These are phyloP conservation scores for Tothia fuscella DNA, from an alignment of 2,329 filamentous ascomycete species.

Conservation along the genomic window DNA sequence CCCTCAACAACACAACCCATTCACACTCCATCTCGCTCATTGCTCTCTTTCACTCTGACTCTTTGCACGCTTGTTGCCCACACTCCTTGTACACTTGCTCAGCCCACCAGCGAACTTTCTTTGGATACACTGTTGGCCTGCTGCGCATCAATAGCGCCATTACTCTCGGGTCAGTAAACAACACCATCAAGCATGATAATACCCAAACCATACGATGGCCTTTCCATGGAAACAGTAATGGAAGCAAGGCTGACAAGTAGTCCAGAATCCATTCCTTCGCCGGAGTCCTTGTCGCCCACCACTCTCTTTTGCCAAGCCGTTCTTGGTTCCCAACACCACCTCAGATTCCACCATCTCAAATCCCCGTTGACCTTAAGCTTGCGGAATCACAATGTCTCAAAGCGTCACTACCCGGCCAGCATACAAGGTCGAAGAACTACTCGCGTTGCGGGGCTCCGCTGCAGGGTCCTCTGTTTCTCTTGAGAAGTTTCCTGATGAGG, in stretches of 20 bases:
- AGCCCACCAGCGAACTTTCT: constrained; percentile 6
- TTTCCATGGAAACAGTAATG: no score
- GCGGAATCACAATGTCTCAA: not conserved
- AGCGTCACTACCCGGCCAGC: constrained; percentile 9
- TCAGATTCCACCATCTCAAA: not conserved
- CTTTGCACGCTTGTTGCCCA: not conserved
- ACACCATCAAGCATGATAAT: no score
- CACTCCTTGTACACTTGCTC: constrained; percentile 5
- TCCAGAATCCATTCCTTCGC: constrained; percentile 8
- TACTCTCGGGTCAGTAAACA: constrained; percentile 2
- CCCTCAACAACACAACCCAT: constrained; percentile 5
- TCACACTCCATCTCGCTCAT: constrained; percentile 8
- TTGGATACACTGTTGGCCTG: constrained; percentile 10
- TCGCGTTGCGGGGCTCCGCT: constrained; percentile 28
- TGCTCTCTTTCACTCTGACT: constrained; percentile 7
- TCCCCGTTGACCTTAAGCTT: not conserved
- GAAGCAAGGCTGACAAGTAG: not conserved
- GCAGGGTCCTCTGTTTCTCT: constrained; percentile 30
- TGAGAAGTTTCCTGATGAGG: constrained; percentile 29
- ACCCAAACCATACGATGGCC: no score
- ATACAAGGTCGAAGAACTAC: constrained; percentile 30
- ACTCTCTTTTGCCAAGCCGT: not conserved
- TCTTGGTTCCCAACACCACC: not conserved
- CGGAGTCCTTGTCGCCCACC: constrained; percentile 1
- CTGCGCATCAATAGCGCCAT: constrained; percentile 8